Evolutionary conservation across 2,329 filamentous ascomycete species (phyloP).

Genomic region (Trichophyton simii): DNA sequence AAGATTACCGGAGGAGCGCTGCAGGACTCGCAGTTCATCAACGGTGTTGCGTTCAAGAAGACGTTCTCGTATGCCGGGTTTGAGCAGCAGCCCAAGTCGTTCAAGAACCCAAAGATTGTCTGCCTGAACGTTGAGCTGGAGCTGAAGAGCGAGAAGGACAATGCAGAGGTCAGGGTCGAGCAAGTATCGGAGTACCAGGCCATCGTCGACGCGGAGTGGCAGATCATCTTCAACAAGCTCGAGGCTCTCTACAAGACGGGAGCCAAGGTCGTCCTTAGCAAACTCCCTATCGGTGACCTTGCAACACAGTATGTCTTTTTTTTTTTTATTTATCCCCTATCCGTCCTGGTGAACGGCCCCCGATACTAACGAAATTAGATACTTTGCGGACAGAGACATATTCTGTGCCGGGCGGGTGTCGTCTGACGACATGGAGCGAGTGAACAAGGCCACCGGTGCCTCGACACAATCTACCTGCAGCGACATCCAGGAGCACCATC

Average conservation of each 20-base stretch:
- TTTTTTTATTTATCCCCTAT: too few relatives aligned
- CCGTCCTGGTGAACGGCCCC: background rate
- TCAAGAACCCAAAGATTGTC: slow-evolving; percentile 88
- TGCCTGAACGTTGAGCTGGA: slow-evolving; percentile 97
- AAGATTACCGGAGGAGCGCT: slow-evolving; percentile 94
- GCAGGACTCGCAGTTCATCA: slow-evolving; percentile 91
- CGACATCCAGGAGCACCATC: slow-evolving; percentile 76
- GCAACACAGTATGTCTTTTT: slow-evolving; percentile 59
- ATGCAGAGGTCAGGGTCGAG: slow-evolving; percentile 93
- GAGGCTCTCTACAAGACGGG: slow-evolving; percentile 88
- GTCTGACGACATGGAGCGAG: slow-evolving; percentile 85
- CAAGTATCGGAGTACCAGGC: slow-evolving; percentile 99
- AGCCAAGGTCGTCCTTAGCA: slow-evolving; percentile 93
- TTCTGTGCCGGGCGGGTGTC: slow-evolving; percentile 95
- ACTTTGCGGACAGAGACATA: slow-evolving; percentile 92
- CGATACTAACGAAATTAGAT: slow-evolving; percentile 34
- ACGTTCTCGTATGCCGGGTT: slow-evolving; percentile 98
- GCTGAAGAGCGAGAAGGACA: slow-evolving; percentile 98
- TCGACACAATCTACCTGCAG: slow-evolving; percentile 92
- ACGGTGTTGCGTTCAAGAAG: slow-evolving; percentile 99
- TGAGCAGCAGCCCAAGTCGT: slow-evolving; percentile 95
- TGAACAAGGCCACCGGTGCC: slow-evolving; percentile 87
- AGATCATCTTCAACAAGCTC: slow-evolving; percentile 99
- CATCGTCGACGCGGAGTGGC: slow-evolving; percentile 98
- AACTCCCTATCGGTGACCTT: slow-evolving; percentile 91